phyloP scores from a whole-genome alignment of 768 basidiomycete species.

The Tulasnella sp. region DNA sequence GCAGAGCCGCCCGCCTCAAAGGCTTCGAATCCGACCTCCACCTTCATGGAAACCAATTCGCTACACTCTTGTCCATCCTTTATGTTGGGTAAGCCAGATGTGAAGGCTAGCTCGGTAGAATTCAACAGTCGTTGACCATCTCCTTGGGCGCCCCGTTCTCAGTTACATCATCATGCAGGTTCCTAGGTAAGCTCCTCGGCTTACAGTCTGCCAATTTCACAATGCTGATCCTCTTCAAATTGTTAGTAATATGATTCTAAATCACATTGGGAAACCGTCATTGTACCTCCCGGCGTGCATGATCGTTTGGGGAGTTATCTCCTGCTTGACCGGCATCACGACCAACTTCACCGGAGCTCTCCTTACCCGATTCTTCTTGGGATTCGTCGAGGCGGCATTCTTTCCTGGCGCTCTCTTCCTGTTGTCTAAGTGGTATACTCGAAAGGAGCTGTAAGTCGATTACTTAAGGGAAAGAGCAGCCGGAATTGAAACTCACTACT shows the following conservation, averaged over 20 bases:
- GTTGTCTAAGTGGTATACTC: slow-evolving; percentile 38
- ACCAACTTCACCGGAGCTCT: slow-evolving; percentile 52
- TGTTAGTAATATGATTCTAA: slow-evolving; percentile 64
- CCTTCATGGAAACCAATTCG: slow-evolving; percentile 50
- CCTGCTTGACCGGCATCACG: slow-evolving; percentile 34
- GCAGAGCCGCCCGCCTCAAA: slow-evolving; percentile 52
- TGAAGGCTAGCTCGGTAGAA: not conserved
- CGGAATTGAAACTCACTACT: slow-evolving; percentile 20
- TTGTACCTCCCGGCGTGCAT: slow-evolving; percentile 14
- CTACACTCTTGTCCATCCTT: slow-evolving; percentile 53
- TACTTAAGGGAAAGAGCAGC: not conserved
- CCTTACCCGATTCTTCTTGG: slow-evolving; percentile 62
- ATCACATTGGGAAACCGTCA: slow-evolving; percentile 55
- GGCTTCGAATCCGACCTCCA: slow-evolving; percentile 36
- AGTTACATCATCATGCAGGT: slow-evolving; percentile 57
- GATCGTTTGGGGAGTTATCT: slow-evolving; percentile 48
- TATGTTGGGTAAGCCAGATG: slow-evolving; percentile 44
- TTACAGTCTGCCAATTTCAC: not conserved
- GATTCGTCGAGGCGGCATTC: slow-evolving; percentile 41
- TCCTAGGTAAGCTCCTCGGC: slow-evolving; percentile 25
- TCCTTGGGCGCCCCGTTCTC: not conserved
- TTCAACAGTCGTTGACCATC: not conserved
- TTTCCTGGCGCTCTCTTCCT: slow-evolving; percentile 38
- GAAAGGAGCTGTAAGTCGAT: slow-evolving; percentile 22
- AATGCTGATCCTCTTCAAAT: slow-evolving; percentile 13